These are phyloP conservation scores for Fusarium napiforme DNA, from an alignment of 2,329 filamentous ascomycete genomes.

Conservation along the genomic window DNA sequence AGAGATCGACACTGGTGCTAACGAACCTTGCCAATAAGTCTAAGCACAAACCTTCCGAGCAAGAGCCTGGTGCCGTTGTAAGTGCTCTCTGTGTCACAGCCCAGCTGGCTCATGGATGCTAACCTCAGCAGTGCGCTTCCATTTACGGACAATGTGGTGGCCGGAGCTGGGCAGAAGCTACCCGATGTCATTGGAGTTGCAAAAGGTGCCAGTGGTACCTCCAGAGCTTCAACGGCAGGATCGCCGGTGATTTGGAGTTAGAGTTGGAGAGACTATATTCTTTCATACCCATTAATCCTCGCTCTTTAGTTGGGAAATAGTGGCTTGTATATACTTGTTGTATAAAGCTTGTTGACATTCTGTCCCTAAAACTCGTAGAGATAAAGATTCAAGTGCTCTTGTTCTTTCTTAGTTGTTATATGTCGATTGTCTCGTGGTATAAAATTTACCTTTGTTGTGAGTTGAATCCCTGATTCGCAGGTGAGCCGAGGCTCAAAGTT, in stretches of 20 bases:
- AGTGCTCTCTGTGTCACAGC: neutral
- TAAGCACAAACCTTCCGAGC: neutral
- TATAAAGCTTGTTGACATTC: neutral
- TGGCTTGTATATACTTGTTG: slow-evolving; percentile 11
- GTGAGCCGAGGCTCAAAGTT: too few species aligned
- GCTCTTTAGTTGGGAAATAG: neutral
- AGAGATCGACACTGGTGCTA: slow-evolving; percentile 3
- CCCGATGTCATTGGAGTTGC: slow-evolving; percentile 42
- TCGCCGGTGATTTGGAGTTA: neutral
- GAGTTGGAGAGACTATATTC: neutral
- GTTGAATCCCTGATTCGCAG: too few species aligned
- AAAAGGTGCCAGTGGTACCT: slow-evolving; percentile 41
- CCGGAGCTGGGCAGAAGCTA: slow-evolving; percentile 39
- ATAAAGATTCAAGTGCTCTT: too few species aligned
- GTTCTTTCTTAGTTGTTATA: too few species aligned
- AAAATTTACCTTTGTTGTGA: too few species aligned
- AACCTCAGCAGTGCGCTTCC: slow-evolving; percentile 28
- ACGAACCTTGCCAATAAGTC: slow-evolving; percentile 15
- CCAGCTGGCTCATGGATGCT: neutral
- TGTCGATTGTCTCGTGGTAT: too few species aligned
- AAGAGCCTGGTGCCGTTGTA: slow-evolving; percentile 6
- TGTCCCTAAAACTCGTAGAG: neutral
- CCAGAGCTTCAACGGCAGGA: slow-evolving; percentile 26
- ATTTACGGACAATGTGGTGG: slow-evolving; percentile 41
- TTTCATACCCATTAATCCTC: slow-evolving; percentile 44